Percentiles rank a stretch among this genome's conserved stretches.
These are phyloP conservation scores for Nyssa sinensis DNA, from an alignment of 148 eudicot species.

Conservation along the genomic window DNA sequence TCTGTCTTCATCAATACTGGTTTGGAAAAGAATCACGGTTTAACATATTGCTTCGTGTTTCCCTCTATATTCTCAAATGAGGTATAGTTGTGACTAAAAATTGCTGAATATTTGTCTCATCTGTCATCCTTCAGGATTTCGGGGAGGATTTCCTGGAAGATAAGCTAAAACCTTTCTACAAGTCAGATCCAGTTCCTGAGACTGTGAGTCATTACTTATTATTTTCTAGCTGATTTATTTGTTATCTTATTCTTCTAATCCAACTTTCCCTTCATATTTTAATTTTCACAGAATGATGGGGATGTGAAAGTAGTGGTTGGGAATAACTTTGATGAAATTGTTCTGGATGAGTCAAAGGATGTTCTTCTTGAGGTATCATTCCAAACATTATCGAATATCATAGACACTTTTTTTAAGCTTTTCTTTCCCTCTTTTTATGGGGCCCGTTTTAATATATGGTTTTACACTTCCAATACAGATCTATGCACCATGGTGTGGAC, in stretches of 20 bases:
- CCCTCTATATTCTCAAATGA: background rate
- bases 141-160: slow-evolving; percentile 70
- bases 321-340: slow-evolving; percentile 83
- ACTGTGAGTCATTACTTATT: slow-evolving; percentile 46
- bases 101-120: background rate
- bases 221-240: slow-evolving; percentile 8
- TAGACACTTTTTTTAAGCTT: background rate
- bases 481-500: slow-evolving; percentile 97
- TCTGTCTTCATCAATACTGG: background rate
- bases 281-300: slow-evolving; percentile 64
- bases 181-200: slow-evolving; percentile 91
- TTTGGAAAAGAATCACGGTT: background rate
- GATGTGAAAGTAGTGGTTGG: slow-evolving; percentile 94
- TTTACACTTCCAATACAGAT: slow-evolving; percentile 45
- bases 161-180: slow-evolving; percentile 81
- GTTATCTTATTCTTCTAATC: background rate
- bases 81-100: background rate
- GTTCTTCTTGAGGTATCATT: slow-evolving; percentile 86
- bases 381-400: background rate
- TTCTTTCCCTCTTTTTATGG: background rate
- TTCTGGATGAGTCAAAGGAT: slow-evolving; percentile 91
- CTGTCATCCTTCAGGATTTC: slow-evolving; percentile 47
- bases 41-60: background rate
- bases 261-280: slow-evolving; percentile 13
- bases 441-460: background rate